phyloP scores from a whole-genome alignment of 2,329 filamentous ascomycete genomes.

The Apiospora sp. region DNA sequence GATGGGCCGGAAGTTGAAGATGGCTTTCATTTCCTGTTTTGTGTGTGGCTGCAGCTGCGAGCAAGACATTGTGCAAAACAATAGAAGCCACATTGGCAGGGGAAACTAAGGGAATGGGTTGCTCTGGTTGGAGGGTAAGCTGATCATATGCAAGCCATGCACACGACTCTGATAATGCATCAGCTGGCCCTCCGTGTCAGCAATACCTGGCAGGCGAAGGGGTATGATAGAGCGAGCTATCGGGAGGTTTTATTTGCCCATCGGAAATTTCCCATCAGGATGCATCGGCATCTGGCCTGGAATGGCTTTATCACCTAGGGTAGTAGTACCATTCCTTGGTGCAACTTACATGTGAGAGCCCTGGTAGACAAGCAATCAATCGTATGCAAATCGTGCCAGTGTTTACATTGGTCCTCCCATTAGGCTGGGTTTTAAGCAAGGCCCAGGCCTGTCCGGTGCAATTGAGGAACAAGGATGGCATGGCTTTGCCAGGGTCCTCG shows the following conservation, averaged over 20 bases:
- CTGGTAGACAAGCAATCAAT: not conserved
- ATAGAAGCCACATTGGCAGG: conserved; percentile 17
- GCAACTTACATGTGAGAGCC: not conserved
- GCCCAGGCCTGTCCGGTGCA: conserved; percentile 12
- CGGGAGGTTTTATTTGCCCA: not conserved
- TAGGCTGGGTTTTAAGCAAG: conserved; percentile 7
- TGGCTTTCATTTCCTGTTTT: conserved; percentile 9
- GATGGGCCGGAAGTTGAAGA: conserved; percentile 2
- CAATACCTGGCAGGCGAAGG: not conserved
- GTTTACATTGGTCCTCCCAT: conserved; percentile 14
- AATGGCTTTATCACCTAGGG: not conserved
- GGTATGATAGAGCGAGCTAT: not conserved
- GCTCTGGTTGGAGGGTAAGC: not conserved
- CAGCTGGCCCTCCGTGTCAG: conserved; percentile 11
- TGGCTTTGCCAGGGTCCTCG: not conserved
- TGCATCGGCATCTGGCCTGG: not conserved
- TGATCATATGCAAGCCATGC: conserved; percentile 11
- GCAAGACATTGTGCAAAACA: conserved; percentile 15
- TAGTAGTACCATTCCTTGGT: not conserved
- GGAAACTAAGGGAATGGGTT: not conserved
- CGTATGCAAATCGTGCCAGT: not conserved
- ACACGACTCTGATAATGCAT: not conserved
- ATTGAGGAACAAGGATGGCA: conserved; percentile 3
- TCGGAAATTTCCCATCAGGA: conserved; percentile 1
- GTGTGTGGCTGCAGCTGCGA: conserved; percentile 5